These are phyloP conservation scores for Pseudocercospora fuligena DNA, from an alignment of 2,329 filamentous ascomycete species.

Conservation along the genomic window DNA sequence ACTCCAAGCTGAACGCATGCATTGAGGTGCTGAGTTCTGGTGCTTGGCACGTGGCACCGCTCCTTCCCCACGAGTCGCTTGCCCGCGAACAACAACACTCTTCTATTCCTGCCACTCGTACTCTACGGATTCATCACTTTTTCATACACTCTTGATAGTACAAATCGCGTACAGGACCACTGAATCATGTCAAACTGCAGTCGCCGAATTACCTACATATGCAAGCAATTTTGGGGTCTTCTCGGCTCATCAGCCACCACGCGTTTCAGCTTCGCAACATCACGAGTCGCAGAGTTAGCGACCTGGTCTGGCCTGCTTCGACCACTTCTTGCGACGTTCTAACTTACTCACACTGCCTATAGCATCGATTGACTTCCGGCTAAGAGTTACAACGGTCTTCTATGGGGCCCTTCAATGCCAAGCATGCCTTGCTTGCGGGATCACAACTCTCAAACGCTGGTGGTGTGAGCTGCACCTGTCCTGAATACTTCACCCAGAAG, in stretches of 20 bases:
- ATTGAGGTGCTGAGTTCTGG: too few relatives aligned
- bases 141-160: too few relatives aligned
- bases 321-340: background rate
- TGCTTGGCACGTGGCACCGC: too few relatives aligned
- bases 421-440: background rate
- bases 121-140: too few relatives aligned
- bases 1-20: too few relatives aligned
- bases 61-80: too few relatives aligned
- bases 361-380: background rate
- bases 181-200: too few relatives aligned
- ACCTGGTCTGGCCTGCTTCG: background rate
- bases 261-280: background rate
- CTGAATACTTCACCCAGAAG: background rate
- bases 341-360: background rate
- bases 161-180: too few relatives aligned
- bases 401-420: background rate
- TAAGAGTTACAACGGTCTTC: background rate
- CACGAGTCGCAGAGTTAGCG: background rate
- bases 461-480: background rate
- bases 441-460: background rate
- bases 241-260: background rate
- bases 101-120: too few relatives aligned
- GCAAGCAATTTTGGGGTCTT: background rate
- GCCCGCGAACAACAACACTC: too few relatives aligned
- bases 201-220: background rate